Evolutionary conservation across 257 asterid species (phyloP).

Genomic region (Salvia hispanica): DNA sequence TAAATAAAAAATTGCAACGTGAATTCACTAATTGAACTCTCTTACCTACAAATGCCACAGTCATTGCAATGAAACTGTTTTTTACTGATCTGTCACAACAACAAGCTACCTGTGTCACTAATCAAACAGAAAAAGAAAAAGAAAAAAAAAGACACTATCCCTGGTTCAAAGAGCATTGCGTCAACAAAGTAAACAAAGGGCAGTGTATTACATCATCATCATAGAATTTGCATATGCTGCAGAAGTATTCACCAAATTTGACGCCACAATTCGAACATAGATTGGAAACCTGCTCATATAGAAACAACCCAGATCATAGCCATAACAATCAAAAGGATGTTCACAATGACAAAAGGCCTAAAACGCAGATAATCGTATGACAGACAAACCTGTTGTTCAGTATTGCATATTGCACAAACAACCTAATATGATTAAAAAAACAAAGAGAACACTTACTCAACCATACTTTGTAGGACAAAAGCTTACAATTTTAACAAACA

Average conservation of each 20-base stretch:
- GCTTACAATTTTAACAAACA: neutral
- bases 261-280: conserved; percentile 72
- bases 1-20: neutral
- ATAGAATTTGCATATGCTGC: conserved; percentile 72
- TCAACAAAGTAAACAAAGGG: conserved; percentile 26
- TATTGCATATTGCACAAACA: conserved; percentile 60
- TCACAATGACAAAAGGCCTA: conserved; percentile 13
- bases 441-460: neutral
- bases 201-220: conserved; percentile 73
- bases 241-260: conserved; percentile 89
- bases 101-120: conserved; percentile 31
- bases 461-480: conserved; percentile 1
- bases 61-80: conserved; percentile 83
- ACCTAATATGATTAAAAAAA: conserved; percentile 40
- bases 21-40: conserved; percentile 16
- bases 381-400: conserved; percentile 54
- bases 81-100: conserved; percentile 56
- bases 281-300: conserved; percentile 52
- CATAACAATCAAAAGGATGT: conserved; percentile 18
- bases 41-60: conserved; percentile 95
- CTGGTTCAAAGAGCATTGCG: conserved; percentile 24
- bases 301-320: conserved; percentile 24
- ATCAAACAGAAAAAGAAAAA: conserved; percentile 15
- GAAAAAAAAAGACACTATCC: neutral
- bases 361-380: conserved; percentile 8